phyloP scores from a whole-genome alignment of 2,329 filamentous ascomycete genomes.

The Neofusicoccum sp. region DNA sequence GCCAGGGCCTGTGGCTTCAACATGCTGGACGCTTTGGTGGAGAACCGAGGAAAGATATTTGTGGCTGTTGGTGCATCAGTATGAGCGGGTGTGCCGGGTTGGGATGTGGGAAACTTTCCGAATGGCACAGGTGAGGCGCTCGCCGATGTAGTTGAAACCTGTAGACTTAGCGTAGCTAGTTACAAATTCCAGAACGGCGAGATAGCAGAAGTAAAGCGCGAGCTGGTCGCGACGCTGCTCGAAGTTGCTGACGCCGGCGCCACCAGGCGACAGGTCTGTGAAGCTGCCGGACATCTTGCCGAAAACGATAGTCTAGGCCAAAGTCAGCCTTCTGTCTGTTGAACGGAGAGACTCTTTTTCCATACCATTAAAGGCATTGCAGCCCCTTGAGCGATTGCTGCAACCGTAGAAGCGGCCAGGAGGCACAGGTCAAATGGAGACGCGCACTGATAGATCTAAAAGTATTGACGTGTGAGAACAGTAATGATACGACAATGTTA shows the following conservation, averaged over 20 bases:
- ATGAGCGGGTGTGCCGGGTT: too few species aligned
- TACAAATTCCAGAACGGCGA: conserved; percentile 26
- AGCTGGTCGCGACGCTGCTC: conserved; percentile 30
- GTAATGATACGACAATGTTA: too few species aligned
- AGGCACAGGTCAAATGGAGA: too few species aligned
- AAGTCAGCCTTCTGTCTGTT: too few species aligned
- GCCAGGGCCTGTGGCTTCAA: conserved; percentile 69
- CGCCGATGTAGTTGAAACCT: conserved; percentile 68
- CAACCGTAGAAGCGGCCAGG: too few species aligned
- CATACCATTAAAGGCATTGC: too few species aligned
- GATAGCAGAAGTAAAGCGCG: conserved; percentile 40
- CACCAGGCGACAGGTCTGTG: conserved; percentile 26
- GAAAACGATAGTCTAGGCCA: conserved; percentile 29
- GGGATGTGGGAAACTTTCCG: conserved; percentile 17
- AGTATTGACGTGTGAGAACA: too few species aligned
- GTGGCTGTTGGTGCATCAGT: conserved; percentile 49
- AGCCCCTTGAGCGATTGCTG: too few species aligned
- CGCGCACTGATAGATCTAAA: too few species aligned
- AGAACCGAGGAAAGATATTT: conserved; percentile 63
- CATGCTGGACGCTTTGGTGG: conserved; percentile 19
- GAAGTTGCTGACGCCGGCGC: conserved; percentile 24
- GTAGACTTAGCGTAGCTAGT: conserved; percentile 60
- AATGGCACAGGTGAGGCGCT: conserved; percentile 45
- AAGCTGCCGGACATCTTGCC: conserved; percentile 36
- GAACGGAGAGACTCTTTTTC: too few species aligned